Base-by-base conservation (phyloP, 163 green algal species). In the Scenedesmus sp. region DNA sequence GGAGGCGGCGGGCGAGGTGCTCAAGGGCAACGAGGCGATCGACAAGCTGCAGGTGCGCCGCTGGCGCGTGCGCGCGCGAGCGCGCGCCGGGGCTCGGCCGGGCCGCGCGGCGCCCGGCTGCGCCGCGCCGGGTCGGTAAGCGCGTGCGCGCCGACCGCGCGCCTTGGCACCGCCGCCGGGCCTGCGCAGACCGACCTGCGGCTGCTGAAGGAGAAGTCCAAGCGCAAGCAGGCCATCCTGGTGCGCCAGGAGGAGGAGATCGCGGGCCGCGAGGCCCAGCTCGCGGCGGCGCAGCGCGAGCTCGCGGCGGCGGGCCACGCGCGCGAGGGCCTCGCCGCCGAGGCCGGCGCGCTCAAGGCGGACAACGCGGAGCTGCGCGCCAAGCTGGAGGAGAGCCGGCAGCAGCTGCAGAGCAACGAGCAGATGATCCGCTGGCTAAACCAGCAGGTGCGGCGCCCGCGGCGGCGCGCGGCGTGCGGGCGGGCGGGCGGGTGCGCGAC, bases 341-440 rank as follows among this genome's bases (percentile, higher is more conserved):
- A 85, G 67, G 34, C 83, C n/a, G 44, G 39, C 10, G 36, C 44
- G 14, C 26, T 85, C 53, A 58, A 65, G 7, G 44, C n/a, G 0
- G 87, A 89, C 63, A 86, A 83, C 42, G 54, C 60, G 4, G 83
- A 91, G 54, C 82, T 90, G 74, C 75, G 77, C 9, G 63, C 60
- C 20, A 94, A 95, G 84, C 73, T 97, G 58, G 88, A 92, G 80
- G 92, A 97, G n/a, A 86, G 81, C 77, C 86, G 90, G 66, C 45
- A 84, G 75, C 86, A 93, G 84, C 85, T 94, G 82, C 77, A 93
- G 77, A 90, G 85, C 85, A 97, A 96, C 71, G 90, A 98, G 80
- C 87, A 97, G 80, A 96, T 98, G 92, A 97, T 98, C 28, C 83
- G 91, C 0, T 97, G 93, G 93, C 89, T 97, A 15, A 97, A 97